Base-by-base conservation (phyloP, 345 rosid genomes). In the Pistacia atlantica region DNA sequence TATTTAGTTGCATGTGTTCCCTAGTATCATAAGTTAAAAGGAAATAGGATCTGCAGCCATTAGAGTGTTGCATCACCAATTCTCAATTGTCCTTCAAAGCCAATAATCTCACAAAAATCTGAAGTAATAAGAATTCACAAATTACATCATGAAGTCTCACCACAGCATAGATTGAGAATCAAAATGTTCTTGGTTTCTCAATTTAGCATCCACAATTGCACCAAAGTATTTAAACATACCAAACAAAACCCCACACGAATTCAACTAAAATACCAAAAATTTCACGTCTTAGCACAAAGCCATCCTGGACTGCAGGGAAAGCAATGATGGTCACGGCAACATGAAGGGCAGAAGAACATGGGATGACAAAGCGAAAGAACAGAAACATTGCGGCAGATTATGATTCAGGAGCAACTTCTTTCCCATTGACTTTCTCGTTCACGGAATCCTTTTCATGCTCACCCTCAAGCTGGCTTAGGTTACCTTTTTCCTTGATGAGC, bases 381-480 rank as follows among this genome's bases (percentile, higher is more conserved):
- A 22, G 37, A 28, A 69, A 38, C 51, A 42, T 11, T 20, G 31
- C 11, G 46, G 38, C 65, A 71, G 72, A 76, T 67, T 67, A 83
- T 46, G 72, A 78, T 62, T 85, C 80, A 8, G 76, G 71, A 22
- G 80, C 76, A 65, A 79, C 82, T 78, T 83, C 83, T 56, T 65
- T 80, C 65, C 84, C 84, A 48, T 75, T 80, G 52, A 77, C 73
- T 54, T 84, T 82, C 51, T 71, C 54, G 58, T 25, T 78, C 71
- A 33, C 38, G 13, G 80, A 31, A 55, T 66, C 87, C 80, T 85
- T 88, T 60, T 83, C 79, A 31, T 74, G 80, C 31, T 92, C 98
- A 4, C 93, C 97, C 79, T 96, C 97, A 37, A 96, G 97, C 81
- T 96, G 98, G 90, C 99, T 96, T 63, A 96, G 72, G 75, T 96